phyloP scores from a whole-genome alignment of 179 eudicot genomes.

The Camellia oleifera region DNA sequence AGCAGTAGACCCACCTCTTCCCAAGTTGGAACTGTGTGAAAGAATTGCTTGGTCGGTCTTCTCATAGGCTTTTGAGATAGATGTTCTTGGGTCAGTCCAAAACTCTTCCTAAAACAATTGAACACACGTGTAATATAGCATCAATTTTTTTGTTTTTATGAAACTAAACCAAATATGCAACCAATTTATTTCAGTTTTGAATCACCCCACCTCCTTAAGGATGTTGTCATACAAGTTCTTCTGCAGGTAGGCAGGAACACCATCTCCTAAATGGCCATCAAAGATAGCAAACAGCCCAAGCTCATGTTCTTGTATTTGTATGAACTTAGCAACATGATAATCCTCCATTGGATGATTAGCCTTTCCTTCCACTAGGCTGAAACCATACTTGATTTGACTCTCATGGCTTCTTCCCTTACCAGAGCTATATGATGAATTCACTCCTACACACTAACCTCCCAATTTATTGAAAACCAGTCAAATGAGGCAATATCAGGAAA shows the following conservation, averaged over 20 bases:
- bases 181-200: background rate
- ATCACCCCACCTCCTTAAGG: slow-evolving; percentile 51
- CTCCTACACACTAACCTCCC: slow-evolving; percentile 39
- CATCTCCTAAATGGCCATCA: slow-evolving; percentile 72
- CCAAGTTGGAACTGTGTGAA: slow-evolving; percentile 36
- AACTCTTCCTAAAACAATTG: slow-evolving; percentile 43
- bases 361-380: slow-evolving; percentile 51
- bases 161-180: background rate
- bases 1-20: slow-evolving; percentile 77
- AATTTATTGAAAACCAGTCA: background rate
- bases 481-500: slow-evolving; percentile 5
- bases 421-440: slow-evolving; percentile 40
- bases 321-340: slow-evolving; percentile 66
- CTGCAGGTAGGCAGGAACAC: slow-evolving; percentile 61
- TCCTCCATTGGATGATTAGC: slow-evolving; percentile 82
- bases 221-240: slow-evolving; percentile 63
- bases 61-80: slow-evolving; percentile 56
- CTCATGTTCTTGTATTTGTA: slow-evolving; percentile 47
- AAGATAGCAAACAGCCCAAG: slow-evolving; percentile 82
- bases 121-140: background rate
- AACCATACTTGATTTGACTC: slow-evolving; percentile 31
- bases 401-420: slow-evolving; percentile 58
- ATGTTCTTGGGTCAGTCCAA: slow-evolving; percentile 56
- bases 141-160: background rate
- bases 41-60: slow-evolving; percentile 43